These are phyloP conservation scores for Cenchrus fungigraminus DNA, from an alignment of 176 grass and related monocot species.

Conservation along the genomic window DNA sequence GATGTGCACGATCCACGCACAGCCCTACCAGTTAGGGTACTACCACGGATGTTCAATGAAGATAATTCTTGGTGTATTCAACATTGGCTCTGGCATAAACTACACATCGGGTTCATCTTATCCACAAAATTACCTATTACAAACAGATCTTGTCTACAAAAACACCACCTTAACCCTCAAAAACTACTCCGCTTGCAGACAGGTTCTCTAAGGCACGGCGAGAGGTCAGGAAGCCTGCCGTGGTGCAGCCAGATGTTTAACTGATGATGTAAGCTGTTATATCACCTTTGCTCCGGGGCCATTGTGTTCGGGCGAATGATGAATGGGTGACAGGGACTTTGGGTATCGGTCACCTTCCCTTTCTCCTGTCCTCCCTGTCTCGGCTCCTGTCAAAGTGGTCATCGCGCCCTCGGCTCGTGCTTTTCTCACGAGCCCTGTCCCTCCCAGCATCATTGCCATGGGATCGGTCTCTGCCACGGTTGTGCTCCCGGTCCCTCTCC, in stretches of 20 bases:
- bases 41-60: background rate
- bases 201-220: background rate
- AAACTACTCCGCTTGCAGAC: constrained; percentile 8
- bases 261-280: constrained; percentile 2
- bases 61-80: background rate
- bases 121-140: constrained; percentile 21
- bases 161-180: constrained; percentile 9
- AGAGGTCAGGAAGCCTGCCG: background rate
- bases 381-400: constrained; percentile 64
- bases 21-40: background rate
- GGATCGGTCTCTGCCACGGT: constrained; percentile 54
- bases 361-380: constrained; percentile 77
- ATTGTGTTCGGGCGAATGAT: constrained; percentile 17
- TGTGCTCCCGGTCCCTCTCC: constrained; percentile 73
- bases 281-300: background rate
- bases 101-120: background rate
- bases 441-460: constrained; percentile 58
- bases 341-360: constrained; percentile 51
- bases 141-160: constrained; percentile 16
- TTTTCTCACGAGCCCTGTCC: constrained; percentile 72
- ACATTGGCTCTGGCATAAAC: background rate
- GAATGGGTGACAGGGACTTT: background rate
- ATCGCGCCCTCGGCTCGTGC: constrained; percentile 61
- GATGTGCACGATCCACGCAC: background rate
- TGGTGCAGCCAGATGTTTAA: background rate